Evolutionary conservation across 768 basidiomycete species (phyloP).

Genomic region (Termitomyces sp.): DNA sequence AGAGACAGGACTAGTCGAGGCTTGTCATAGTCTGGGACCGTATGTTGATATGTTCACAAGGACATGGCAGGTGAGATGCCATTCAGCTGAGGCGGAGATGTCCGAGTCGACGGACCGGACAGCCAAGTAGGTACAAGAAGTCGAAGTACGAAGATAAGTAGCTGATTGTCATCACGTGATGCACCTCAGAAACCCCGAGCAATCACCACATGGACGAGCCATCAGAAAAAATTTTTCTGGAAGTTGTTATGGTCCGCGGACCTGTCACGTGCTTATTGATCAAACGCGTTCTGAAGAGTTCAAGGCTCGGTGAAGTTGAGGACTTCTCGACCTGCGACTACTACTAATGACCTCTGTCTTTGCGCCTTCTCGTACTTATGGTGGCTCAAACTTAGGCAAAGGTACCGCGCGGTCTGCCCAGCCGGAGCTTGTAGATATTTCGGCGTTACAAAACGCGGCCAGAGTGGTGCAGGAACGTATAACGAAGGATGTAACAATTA

Average conservation of each 20-base stretch:
- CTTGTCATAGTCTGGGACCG: slow-evolving; percentile 11
- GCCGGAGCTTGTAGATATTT: slow-evolving; percentile 47
- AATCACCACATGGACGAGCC: neutral
- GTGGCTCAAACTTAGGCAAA: slow-evolving; percentile 1
- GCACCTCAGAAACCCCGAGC: too few relatives aligned
- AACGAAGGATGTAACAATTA: slow-evolving; percentile 64
- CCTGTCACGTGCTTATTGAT: neutral
- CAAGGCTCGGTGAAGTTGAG: neutral
- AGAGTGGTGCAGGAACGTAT: slow-evolving; percentile 64
- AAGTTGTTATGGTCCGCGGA: neutral
- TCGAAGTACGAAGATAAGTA: too few relatives aligned
- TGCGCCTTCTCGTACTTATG: slow-evolving; percentile 14
- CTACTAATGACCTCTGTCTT: slow-evolving; percentile 17
- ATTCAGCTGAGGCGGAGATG: slow-evolving; percentile 8
- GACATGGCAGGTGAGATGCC: neutral
- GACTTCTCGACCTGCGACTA: neutral
- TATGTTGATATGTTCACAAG: neutral
- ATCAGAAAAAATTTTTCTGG: neutral
- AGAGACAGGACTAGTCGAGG: neutral
- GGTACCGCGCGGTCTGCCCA: slow-evolving; percentile 17
- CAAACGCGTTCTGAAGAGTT: neutral
- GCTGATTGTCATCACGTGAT: too few relatives aligned
- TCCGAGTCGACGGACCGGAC: slow-evolving; percentile 3
- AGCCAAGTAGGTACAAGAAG: neutral
- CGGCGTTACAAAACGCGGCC: slow-evolving; percentile 61